phyloP scores from a whole-genome alignment of 805 yeast genomes.

The Saccharomycopsis lassenensis region DNA sequence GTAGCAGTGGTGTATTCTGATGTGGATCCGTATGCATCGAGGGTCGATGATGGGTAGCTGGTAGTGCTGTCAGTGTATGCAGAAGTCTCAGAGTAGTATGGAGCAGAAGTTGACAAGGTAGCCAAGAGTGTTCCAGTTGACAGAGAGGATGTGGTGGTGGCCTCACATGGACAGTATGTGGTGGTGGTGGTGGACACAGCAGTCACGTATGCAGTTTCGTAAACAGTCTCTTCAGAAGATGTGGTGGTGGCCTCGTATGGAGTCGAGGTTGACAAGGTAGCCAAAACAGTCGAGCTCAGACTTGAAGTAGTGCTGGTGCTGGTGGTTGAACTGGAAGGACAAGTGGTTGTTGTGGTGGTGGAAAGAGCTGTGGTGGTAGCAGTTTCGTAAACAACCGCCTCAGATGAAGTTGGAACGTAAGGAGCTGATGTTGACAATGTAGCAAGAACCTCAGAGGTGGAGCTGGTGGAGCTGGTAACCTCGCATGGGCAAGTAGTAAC shows the following conservation, averaged over 20 bases:
- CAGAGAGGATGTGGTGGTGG: conserved; percentile 1
- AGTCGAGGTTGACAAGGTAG: conserved; percentile 3
- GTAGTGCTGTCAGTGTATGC: not conserved
- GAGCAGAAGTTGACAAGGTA: conserved; percentile 7
- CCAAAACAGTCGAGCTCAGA: conserved; percentile 1
- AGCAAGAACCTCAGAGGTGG: conserved; percentile 6
- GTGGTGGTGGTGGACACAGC: conserved; percentile 14
- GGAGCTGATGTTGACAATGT: too few relatives aligned
- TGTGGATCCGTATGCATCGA: conserved; percentile 9
- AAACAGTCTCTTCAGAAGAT: conserved; percentile 15
- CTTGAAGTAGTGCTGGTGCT: conserved; percentile 6
- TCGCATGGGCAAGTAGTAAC: conserved; percentile 11
- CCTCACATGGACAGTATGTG: conserved; percentile 10
- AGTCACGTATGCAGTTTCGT: conserved; percentile 17
- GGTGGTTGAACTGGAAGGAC: conserved; percentile 6
- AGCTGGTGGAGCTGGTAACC: conserved; percentile 3
- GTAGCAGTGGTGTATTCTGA: conserved; percentile 1
- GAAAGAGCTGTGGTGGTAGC: conserved; percentile 7
- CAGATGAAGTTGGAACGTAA: not conserved
- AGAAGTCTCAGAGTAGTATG: conserved; percentile 8
- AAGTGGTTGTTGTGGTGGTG: conserved; percentile 9
- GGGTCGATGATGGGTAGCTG: conserved; percentile 10
- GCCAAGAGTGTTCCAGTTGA: conserved; percentile 1
- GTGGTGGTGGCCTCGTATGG: not conserved
- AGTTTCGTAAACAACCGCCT: conserved; percentile 11